Percentiles rank a stretch among this genome's conserved stretches.
Evolutionary conservation across 2,329 filamentous ascomycete genomes (phyloP).

Genomic region (Rutstroemia sp.): DNA sequence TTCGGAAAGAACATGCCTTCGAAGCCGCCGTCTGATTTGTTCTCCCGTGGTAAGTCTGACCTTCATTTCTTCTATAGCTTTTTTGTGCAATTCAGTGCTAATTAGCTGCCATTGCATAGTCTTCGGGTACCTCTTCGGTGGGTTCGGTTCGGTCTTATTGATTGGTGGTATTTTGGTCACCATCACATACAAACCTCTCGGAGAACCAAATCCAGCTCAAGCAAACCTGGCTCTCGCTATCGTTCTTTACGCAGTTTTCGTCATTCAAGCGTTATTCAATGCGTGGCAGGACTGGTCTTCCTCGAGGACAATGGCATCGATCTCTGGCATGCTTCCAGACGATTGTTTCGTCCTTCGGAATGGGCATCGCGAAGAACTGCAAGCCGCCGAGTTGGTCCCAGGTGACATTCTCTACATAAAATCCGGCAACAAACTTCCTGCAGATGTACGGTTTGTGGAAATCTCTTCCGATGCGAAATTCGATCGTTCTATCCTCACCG

Average conservation of each 20-base stretch:
- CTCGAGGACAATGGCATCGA: slow-evolving; percentile 66
- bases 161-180: slow-evolving; percentile 64
- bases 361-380: slow-evolving; percentile 39
- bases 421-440: slow-evolving; percentile 65
- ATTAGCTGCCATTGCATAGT: slow-evolving; percentile 25
- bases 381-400: slow-evolving; percentile 56
- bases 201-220: slow-evolving; percentile 52
- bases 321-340: slow-evolving; percentile 70
- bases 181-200: slow-evolving; percentile 67
- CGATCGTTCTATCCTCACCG: slow-evolving; percentile 67
- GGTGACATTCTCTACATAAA: slow-evolving; percentile 63
- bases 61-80: background rate
- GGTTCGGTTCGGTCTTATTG: slow-evolving; percentile 65
- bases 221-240: slow-evolving; percentile 68
- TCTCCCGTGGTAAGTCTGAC: slow-evolving; percentile 33
- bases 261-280: slow-evolving; percentile 61
- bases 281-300: slow-evolving; percentile 69
- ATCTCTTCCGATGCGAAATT: slow-evolving; percentile 64
- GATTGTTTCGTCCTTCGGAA: slow-evolving; percentile 58
- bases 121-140: slow-evolving; percentile 65
- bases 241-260: slow-evolving; percentile 61
- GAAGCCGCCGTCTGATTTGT: slow-evolving; percentile 51
- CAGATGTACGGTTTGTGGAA: slow-evolving; percentile 63
- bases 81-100: background rate
- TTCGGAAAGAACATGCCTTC: slow-evolving; percentile 61